A percentile compares a stretch with the other conserved stretches of the same genome.
phyloP scores from a whole-genome alignment of 2,329 filamentous ascomycete species.

The Erysiphe pulchra region DNA sequence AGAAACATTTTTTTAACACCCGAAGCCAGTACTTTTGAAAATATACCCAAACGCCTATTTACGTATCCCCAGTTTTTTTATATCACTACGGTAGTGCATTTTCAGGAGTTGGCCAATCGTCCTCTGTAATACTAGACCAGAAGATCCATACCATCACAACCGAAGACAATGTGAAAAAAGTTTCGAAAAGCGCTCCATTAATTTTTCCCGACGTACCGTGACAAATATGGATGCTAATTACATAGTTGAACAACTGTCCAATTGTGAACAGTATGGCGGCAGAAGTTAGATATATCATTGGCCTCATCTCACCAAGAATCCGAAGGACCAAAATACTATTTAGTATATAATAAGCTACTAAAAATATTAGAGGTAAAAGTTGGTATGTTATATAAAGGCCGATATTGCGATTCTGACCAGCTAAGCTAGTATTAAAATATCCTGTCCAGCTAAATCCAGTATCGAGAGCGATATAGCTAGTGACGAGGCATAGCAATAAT shows the following conservation, averaged over 20 bases:
- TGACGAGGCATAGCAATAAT: slow-evolving; percentile 53
- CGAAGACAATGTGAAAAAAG: slow-evolving; percentile 66
- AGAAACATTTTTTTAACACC: too few species aligned
- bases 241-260: slow-evolving; percentile 90
- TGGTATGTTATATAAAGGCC: slow-evolving; percentile 88
- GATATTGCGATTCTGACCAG: slow-evolving; percentile 43
- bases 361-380: slow-evolving; percentile 63
- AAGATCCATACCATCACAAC: slow-evolving; percentile 77
- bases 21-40: background rate
- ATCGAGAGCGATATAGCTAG: slow-evolving; percentile 86
- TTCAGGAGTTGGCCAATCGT: slow-evolving; percentile 61
- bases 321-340: slow-evolving; percentile 64
- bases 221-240: slow-evolving; percentile 78
- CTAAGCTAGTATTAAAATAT: slow-evolving; percentile 38
- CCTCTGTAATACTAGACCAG: slow-evolving; percentile 98
- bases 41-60: slow-evolving; percentile 9
- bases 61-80: slow-evolving; percentile 1
- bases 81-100: slow-evolving; percentile 10
- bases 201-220: slow-evolving; percentile 60
- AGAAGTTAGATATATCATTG: slow-evolving; percentile 65
- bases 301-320: slow-evolving; percentile 65
- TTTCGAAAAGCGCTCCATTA: slow-evolving; percentile 80
- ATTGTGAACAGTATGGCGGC: slow-evolving; percentile 68
- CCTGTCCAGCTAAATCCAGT: slow-evolving; percentile 70
- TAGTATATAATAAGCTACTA: slow-evolving; percentile 67